phyloP scores from a whole-genome alignment of 2,329 filamentous ascomycete species.

The Hypoxylon sp. region DNA sequence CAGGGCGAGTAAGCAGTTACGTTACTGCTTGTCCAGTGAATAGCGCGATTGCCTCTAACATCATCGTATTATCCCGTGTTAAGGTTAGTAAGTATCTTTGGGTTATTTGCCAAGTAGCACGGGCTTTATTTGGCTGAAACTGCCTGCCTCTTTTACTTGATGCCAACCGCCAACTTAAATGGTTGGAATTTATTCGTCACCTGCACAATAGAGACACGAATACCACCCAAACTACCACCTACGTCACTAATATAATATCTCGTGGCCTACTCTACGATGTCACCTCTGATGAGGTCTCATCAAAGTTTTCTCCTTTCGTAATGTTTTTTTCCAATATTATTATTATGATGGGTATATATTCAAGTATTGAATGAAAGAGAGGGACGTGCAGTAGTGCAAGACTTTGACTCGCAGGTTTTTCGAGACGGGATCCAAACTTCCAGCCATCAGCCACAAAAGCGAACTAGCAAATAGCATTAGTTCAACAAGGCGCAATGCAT shows the following conservation, averaged over 20 bases:
- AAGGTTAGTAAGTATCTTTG: constrained; percentile 13
- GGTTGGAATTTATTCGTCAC: constrained; percentile 19
- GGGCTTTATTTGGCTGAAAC: constrained; percentile 20
- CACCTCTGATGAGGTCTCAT: constrained; percentile 15
- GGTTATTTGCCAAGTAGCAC: constrained; percentile 5
- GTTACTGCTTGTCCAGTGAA: constrained; percentile 23
- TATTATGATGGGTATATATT: not conserved
- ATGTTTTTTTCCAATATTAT: not conserved
- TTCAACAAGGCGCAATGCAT: constrained; percentile 40
- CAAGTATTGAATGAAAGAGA: not conserved
- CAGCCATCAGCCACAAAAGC: constrained; percentile 38
- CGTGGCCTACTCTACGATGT: constrained; percentile 23
- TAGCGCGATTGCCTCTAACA: constrained; percentile 1
- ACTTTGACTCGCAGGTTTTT: constrained; percentile 28
- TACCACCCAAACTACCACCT: constrained; percentile 27
- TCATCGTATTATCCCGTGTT: constrained; percentile 6
- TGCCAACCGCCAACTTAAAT: constrained; percentile 9
- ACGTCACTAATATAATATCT: constrained; percentile 39
- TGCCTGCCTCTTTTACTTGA: constrained; percentile 12
- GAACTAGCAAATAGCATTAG: constrained; percentile 38
- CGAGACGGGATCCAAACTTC: constrained; percentile 29
- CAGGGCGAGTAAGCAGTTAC: constrained; percentile 39
- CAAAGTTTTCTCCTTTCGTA: not conserved
- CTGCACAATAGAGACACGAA: constrained; percentile 22
- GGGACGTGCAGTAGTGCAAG: constrained; percentile 7